phyloP scores from a whole-genome alignment of 2,329 filamentous ascomycete species.

The Epichloe uncinata region DNA sequence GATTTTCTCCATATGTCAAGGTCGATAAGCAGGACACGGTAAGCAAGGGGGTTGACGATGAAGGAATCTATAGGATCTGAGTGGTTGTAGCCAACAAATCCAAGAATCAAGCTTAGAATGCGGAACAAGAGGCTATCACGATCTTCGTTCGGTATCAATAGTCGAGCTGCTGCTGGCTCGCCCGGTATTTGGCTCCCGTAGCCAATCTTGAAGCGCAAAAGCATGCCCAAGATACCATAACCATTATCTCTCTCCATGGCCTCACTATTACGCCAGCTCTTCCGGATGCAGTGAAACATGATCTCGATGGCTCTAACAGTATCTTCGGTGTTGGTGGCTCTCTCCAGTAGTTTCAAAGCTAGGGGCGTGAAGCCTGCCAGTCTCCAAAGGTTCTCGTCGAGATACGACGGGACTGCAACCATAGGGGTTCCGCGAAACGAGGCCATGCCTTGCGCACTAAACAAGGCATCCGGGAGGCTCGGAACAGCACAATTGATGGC shows the following conservation, averaged over 20 bases:
- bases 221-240: slow-evolving; percentile 73
- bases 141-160: slow-evolving; percentile 37
- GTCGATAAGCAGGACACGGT: slow-evolving; percentile 82
- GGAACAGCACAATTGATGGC: slow-evolving; percentile 82
- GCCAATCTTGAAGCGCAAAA: slow-evolving; percentile 73
- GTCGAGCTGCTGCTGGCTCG: slow-evolving; percentile 22
- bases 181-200: slow-evolving; percentile 22
- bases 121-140: slow-evolving; percentile 44
- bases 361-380: slow-evolving; percentile 83
- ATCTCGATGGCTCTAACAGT: slow-evolving; percentile 69
- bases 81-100: slow-evolving; percentile 80
- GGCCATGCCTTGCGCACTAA: slow-evolving; percentile 65
- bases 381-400: slow-evolving; percentile 89
- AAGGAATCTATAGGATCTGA: slow-evolving; percentile 73
- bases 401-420: slow-evolving; percentile 63
- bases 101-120: slow-evolving; percentile 63
- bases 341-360: slow-evolving; percentile 71
- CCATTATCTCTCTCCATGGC: slow-evolving; percentile 95
- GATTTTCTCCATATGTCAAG: slow-evolving; percentile 85
- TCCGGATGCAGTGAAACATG: slow-evolving; percentile 71
- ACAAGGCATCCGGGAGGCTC: slow-evolving; percentile 78
- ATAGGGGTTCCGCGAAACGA: slow-evolving; percentile 74
- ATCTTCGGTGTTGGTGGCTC: slow-evolving; percentile 55
- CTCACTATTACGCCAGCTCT: slow-evolving; percentile 95
- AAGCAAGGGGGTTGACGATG: slow-evolving; percentile 95